Conservation (phyloP, 2,329 filamentous ascomycete species). For the Aspergillus hiratsukae region DNA sequence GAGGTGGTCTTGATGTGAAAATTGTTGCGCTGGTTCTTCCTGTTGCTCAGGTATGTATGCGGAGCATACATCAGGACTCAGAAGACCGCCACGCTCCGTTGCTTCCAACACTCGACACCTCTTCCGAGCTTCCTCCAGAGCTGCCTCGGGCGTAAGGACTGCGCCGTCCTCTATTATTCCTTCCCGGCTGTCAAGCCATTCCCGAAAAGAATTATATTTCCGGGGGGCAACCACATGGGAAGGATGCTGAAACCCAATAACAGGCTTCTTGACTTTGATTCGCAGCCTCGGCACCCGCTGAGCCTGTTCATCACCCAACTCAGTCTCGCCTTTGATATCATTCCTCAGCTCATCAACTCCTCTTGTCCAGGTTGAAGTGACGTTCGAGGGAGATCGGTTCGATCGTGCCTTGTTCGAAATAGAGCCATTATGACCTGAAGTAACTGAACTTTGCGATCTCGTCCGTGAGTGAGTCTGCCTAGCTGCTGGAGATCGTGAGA, state of each 20-base stretch:
- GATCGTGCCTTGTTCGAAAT: constrained; percentile 22
- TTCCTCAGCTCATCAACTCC: constrained; percentile 11
- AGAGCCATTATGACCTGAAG: constrained; percentile 17
- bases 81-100: constrained; percentile 66
- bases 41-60: constrained; percentile 68
- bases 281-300: constrained; percentile 34
- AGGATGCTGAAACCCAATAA: constrained; percentile 49
- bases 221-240: constrained; percentile 44
- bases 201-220: constrained; percentile 52
- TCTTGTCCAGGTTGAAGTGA: constrained; percentile 12
- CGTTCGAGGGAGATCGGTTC: constrained; percentile 22
- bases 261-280: constrained; percentile 50
- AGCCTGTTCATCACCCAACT: constrained; percentile 17
- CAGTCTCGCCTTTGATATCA: constrained; percentile 6
- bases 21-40: constrained; percentile 72
- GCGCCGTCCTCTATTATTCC: constrained; percentile 41
- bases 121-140: constrained; percentile 63
- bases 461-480: constrained; percentile 24
- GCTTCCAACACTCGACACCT: constrained; percentile 68
- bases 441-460: constrained; percentile 27
- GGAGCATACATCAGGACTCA: constrained; percentile 67
- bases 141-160: constrained; percentile 54
- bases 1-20: constrained; percentile 83
- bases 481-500: constrained; percentile 25
- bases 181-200: constrained; percentile 59